Base-by-base conservation (phyloP, 768 basidiomycete genomes). In the Pleurotus eryngii region DNA sequence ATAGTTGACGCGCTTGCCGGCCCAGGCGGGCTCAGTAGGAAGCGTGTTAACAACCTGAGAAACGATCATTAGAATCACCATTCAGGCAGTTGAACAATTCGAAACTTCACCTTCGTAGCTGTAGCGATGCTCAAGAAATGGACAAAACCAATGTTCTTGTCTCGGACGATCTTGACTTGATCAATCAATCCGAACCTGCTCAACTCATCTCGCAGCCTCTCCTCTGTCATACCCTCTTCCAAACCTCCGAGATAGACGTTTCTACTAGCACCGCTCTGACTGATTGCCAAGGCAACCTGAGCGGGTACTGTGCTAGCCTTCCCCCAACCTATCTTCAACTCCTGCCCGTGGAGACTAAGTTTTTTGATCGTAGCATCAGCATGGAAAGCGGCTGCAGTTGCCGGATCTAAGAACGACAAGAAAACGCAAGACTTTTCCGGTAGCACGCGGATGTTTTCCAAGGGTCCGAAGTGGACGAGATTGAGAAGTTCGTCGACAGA, bases 61-160 rank as follows among this genome's bases (percentile, higher is more conserved):
- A 35, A 11, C 30, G 9, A 35, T 35, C 8, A 35, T 35, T 9
- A 35, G 30, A 35, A 35, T 9, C 30, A 35, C 30, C 8, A 11
- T 35, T 35, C 30, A 35, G 9, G 30, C 30, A 35, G 30, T 35
- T 35, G 30, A 35, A 35, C 30, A 57, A 56, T 30, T n/a, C 24
- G 46, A 42, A 61, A 50, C 60, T 80, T 7, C 55, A 93, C 93
- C 90, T 98, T 98, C 62, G 90, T 95, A 14, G 97, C 97, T 42
- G 92, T 85, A 18, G 90, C 82, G 69, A 99, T 97, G 70, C 90
- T 93, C 67, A 99, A 77, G 78, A 98, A 98, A 73, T 99, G 97
- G 17, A 99, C 95, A 70, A 99, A 99, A 2, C 95, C 97, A 57
- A 98, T 98, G 67, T 97, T 97, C 82, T 98, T 98, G 77, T 99